These are phyloP conservation scores for Colletotrichum lentis DNA, from an alignment of 2,329 filamentous ascomycete species.

Conservation along the genomic window DNA sequence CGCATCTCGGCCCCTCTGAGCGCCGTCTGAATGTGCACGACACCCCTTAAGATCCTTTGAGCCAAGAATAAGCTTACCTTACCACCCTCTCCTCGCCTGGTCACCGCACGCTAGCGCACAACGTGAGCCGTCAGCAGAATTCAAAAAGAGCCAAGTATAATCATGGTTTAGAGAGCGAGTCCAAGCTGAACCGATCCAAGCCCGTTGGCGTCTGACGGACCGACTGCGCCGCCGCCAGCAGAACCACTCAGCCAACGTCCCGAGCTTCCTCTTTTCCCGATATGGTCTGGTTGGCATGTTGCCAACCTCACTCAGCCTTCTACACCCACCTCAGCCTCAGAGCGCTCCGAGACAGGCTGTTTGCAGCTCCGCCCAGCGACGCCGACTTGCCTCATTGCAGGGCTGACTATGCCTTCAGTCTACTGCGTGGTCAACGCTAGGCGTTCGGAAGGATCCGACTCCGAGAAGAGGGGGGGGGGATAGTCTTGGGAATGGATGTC, in stretches of 20 bases:
- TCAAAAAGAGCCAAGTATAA: not conserved
- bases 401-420: not conserved
- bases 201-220: constrained; percentile 19
- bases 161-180: not conserved
- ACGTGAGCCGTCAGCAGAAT: constrained; percentile 5
- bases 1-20: too few relatives aligned
- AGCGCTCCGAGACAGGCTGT: not conserved
- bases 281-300: not conserved
- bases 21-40: constrained; percentile 1
- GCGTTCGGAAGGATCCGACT: constrained; percentile 2
- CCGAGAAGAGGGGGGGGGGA: not conserved
- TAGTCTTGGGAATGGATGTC: not conserved
- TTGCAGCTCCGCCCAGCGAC: constrained; percentile 18
- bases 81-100: not conserved
- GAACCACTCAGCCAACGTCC: not conserved
- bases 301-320: too few relatives aligned
- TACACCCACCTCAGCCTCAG: constrained; percentile 2
- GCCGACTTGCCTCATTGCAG: not conserved
- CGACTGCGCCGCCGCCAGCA: constrained; percentile 27
- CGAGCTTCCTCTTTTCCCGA: constrained; percentile 1
- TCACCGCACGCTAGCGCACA: not conserved
- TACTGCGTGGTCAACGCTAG: not conserved
- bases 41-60: not conserved
- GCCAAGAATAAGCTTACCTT: constrained; percentile 34
- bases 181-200: not conserved